Base-by-base conservation (phyloP, 2,329 filamentous ascomycete species). In the Fusarium virguliforme region DNA sequence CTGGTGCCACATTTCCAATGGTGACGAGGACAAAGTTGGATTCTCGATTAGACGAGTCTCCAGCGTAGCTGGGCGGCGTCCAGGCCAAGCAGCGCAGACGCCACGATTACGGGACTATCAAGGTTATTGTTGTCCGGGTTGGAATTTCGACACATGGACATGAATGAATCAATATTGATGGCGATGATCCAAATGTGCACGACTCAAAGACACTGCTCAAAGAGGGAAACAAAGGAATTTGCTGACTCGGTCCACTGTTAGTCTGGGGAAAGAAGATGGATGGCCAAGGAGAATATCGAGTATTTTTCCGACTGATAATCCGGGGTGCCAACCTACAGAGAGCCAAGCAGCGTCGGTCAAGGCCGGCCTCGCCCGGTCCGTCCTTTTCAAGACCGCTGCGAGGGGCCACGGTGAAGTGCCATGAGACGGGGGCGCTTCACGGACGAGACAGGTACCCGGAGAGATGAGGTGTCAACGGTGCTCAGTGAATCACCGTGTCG, bases 1-100 rank as follows among this genome's bases (percentile, higher is more conserved):
- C 68, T 71, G 64, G 68, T 71, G 68, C 68, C 64, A 71, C 68
- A 71, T 65, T 34, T 40, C 46, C 50, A 48, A 26, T 48, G 43
- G 43, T 48, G 43, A 48, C 28, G 24, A 28, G 43, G 43, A 48
- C 24, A 48, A 48, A 48, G 43, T n/a, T 48, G 43, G 43, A 48
- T 9, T n/a, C n/a, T 48, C 43, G 24, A 48, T 10, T 4, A 28
- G 8, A n/a, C 18, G 18, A 48, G 4, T 28, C 26, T n/a, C 15
- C 43, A n/a, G 43, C 24, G 15, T 10, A 28, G 43, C 43, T 48
- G 43, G 24, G 46, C 46, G 46, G 46, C 46, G 28, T 32, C 46
- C 13, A 32, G 28, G 28, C 28, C 24, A n/a, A 51, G 28, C 15
- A 51, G 46, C n/a, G 28, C 28, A 30, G 46, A 51, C 46, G 46